A percentile compares a stretch with the other conserved stretches of the same genome.
Evolutionary conservation across 352 stramenopile genomes (phyloP).

Genomic region (Thalassiosira mediterranea): DNA sequence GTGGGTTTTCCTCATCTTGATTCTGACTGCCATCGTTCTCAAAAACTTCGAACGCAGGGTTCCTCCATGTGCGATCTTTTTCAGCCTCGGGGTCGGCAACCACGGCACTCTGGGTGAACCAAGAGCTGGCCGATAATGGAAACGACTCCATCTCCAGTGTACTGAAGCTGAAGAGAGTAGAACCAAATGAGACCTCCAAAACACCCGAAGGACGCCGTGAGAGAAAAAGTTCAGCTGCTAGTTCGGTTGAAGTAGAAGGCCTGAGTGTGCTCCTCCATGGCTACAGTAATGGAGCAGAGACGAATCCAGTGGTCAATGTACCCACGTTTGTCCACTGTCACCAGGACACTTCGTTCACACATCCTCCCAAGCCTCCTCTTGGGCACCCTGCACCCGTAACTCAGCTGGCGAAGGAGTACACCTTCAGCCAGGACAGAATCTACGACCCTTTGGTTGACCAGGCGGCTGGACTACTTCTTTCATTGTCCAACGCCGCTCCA

Average conservation of each 20-base stretch:
- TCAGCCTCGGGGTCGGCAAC: constrained; percentile 59
- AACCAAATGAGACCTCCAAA: constrained; percentile 66
- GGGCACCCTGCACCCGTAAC: no score
- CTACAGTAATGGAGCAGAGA: not conserved
- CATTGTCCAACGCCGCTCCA: constrained; percentile 21
- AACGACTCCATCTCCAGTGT: constrained; percentile 67
- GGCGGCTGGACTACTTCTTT: constrained; percentile 39
- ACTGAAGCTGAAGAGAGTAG: constrained; percentile 70
- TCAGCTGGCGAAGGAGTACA: constrained; percentile 6
- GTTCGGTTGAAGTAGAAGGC: constrained; percentile 72
- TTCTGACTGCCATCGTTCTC: constrained; percentile 17
- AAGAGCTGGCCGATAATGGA: constrained; percentile 62
- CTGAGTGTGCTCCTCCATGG: constrained; percentile 45
- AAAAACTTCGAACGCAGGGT: constrained; percentile 80
- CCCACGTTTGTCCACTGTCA: not conserved
- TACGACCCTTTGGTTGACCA: constrained; percentile 31
- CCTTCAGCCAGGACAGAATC: not conserved
- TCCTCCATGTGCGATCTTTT: constrained; percentile 79
- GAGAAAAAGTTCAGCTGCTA: constrained; percentile 69
- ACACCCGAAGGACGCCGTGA: constrained; percentile 71
- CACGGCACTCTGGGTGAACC: constrained; percentile 81
- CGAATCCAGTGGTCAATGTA: not conserved
- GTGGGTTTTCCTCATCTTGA: no score
- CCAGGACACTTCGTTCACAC: not conserved
- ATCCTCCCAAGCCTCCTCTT: no score